phyloP scores from a whole-genome alignment of 2,329 filamentous ascomycete species.

The Cadophora malorum region DNA sequence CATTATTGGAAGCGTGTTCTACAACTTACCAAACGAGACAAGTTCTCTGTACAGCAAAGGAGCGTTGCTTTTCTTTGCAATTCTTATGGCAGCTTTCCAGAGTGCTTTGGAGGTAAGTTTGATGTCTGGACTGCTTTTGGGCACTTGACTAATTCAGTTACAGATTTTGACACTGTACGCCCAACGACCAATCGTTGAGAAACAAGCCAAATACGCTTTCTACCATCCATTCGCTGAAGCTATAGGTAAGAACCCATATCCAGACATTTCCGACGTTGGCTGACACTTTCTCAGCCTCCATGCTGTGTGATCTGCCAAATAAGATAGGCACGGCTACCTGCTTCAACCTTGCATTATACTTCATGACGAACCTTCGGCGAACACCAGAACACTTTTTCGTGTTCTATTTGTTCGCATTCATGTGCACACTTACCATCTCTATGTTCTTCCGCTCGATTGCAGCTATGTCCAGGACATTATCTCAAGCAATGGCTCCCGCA shows the following conservation, averaged over 20 bases:
- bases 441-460: conserved; percentile 86
- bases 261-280: background rate
- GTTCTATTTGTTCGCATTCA: conserved; percentile 79
- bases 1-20: conserved; percentile 70
- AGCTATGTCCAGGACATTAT: conserved; percentile 75
- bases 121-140: background rate
- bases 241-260: conserved; percentile 18
- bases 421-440: conserved; percentile 78
- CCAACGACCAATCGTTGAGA: conserved; percentile 87
- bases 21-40: conserved; percentile 60
- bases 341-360: conserved; percentile 85
- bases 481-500: conserved; percentile 51
- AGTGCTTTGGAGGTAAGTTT: conserved; percentile 58
- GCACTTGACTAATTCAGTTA: conserved; percentile 46
- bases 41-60: conserved; percentile 65
- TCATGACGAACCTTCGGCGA: conserved; percentile 82
- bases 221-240: conserved; percentile 86
- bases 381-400: conserved; percentile 83
- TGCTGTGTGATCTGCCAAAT: conserved; percentile 79
- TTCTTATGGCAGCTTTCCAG: conserved; percentile 70
- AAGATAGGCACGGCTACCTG: conserved; percentile 76
- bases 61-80: conserved; percentile 71
- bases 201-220: conserved; percentile 77
- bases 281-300: conserved; percentile 52
- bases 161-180: conserved; percentile 84